Evolutionary conservation across 495 filamentous ascomycete genomes (phyloP).

Genomic region (Penicillium bialowiezense): DNA sequence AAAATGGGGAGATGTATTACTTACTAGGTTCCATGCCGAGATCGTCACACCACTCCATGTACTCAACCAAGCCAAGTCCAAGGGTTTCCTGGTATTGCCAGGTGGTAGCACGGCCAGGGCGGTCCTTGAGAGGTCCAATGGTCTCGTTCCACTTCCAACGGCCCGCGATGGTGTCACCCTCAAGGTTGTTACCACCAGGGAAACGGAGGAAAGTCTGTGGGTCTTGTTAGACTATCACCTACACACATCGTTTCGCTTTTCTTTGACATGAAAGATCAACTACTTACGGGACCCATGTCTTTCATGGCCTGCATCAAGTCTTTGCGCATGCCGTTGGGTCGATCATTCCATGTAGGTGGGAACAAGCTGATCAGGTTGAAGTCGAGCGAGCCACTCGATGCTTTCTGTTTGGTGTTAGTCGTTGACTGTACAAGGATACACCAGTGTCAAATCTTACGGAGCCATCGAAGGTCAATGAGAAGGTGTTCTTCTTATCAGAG

Average conservation of each 20-base stretch:
- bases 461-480: conserved; percentile 58
- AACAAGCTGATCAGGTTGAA: conserved; percentile 68
- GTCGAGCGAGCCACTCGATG: conserved; percentile 51
- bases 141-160: conserved; percentile 70
- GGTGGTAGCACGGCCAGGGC: conserved; percentile 57
- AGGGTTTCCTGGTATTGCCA: conserved; percentile 61
- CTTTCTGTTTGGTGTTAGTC: conserved; percentile 21
- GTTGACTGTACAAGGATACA: neutral
- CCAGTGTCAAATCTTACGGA: conserved; percentile 21
- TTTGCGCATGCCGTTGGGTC: conserved; percentile 60
- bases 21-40: conserved; percentile 53
- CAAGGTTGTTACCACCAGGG: conserved; percentile 66
- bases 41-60: conserved; percentile 65
- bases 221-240: conserved; percentile 7
- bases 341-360: conserved; percentile 56
- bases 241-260: neutral
- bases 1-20: neutral
- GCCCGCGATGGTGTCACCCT: conserved; percentile 49
- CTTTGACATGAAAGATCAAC: no score
- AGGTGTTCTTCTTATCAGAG: conserved; percentile 60
- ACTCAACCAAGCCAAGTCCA: conserved; percentile 59
- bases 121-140: conserved; percentile 59
- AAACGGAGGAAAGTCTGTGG: conserved; percentile 57
- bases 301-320: conserved; percentile 60
- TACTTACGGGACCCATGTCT: conserved; percentile 36